Evolutionary conservation across 2,329 filamentous ascomycete species (phyloP), one percentile per base, ranked within the genome.

Genomic region (Alternaria sp.): DNA sequence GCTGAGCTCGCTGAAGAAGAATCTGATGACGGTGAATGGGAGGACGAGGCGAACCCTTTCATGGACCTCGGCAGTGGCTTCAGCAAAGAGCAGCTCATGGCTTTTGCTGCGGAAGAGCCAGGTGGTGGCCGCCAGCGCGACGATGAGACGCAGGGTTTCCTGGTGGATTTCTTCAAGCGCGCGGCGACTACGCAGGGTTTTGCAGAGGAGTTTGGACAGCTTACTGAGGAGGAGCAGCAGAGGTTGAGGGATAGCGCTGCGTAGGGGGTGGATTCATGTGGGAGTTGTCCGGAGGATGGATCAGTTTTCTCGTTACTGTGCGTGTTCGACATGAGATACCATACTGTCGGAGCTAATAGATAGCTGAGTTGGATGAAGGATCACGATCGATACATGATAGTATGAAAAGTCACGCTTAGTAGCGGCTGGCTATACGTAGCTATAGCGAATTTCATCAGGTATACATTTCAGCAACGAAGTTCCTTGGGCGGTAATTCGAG

Each of bases 81-180:
- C 66, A 84, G 80, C 9, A 86, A 84, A 73, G 77, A 81, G 55
- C 92, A 97, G 64, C 86, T 97, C 47, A 96, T 97, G 92, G 88
- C 89, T 1, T 93, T 88, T 73, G 87, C 88, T 23, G 90, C 82
- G 1, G 83, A 84, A 3, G 86, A 86, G 3, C 81, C 83, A 1
- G 81, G 81, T 49, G 75, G 47, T 8, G 68, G 81, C 75, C 88
- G 93, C 57, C 88, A 91, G 74, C 88, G 90, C 32, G 95, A 98
- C 76, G 93, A 97, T 75, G 93, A 97, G 84, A 97, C 94, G 8
- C 93, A 97, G 77, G 88, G 87, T 5, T 97, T 93, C 78, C 83
- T 98, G 50, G 86, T 89, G 1, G 89, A 94, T 13, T 97, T 97
- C 82, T 97, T 97, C 82, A 83, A 82, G 46, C 81, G 83, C 45